These are phyloP conservation scores for Fraxinus sp. DNA, from an alignment of 305 asterid species.

Conservation along the genomic window DNA sequence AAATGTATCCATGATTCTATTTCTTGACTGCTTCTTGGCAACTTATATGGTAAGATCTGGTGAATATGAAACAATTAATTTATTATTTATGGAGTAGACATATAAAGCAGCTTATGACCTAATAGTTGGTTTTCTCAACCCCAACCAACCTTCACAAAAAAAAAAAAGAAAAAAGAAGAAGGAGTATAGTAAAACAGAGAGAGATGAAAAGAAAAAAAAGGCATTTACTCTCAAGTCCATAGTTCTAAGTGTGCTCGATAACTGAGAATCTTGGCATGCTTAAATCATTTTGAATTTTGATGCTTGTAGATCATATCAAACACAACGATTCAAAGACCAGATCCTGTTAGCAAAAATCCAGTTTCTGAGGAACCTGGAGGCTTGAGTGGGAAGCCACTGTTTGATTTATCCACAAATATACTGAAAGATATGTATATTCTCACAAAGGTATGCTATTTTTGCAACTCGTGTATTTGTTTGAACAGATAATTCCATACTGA, in stretches of 20 bases:
- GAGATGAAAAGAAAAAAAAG: background rate
- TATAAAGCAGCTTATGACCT: background rate
- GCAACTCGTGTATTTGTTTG: background rate
- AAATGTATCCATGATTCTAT: background rate
- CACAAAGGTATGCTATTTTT: constrained; percentile 63
- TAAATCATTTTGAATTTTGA: too few relatives aligned
- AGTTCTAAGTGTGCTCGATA: too few relatives aligned
- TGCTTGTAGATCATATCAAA: too few relatives aligned
- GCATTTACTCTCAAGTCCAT: background rate
- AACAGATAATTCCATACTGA: background rate
- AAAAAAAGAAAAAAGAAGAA: too few relatives aligned
- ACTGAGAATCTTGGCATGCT: too few relatives aligned
- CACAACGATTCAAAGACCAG: too few relatives aligned
- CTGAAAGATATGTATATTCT: constrained; percentile 87
- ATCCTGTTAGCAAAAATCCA: constrained; percentile 27
- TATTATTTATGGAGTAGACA: background rate
- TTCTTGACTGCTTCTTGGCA: background rate
- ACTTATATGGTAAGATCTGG: background rate
- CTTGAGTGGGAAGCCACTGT: constrained; percentile 93
- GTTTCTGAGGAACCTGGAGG: constrained; percentile 83
- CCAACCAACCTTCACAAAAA: background rate
- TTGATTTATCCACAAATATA: constrained; percentile 59
- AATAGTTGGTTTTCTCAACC: background rate
- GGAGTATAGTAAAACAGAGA: too few relatives aligned
- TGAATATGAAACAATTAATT: background rate